A percentile compares a stretch with the other conserved stretches of the same genome.
Conservation (phyloP, 1,284 basidiomycete genomes). For the Melanopsichium pennsylvanicum region DNA sequence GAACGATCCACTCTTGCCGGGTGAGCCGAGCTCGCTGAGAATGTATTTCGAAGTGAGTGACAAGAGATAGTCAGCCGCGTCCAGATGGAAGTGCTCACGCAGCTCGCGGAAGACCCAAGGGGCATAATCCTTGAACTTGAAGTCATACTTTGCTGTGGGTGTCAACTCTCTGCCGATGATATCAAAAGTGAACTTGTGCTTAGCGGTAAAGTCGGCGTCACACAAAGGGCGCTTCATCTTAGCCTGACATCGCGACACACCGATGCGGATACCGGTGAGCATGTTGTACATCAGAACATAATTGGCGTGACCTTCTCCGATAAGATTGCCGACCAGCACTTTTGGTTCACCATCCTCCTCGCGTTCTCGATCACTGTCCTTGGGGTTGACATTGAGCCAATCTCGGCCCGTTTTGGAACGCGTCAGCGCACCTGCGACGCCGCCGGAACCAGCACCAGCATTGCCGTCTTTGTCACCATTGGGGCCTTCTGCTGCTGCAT, state of each 20-base stretch:
- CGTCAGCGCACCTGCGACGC: conserved; percentile 27
- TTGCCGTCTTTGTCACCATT: conserved; percentile 11
- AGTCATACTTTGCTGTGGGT: conserved; percentile 92
- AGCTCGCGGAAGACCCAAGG: conserved; percentile 97
- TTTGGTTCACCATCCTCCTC: conserved; percentile 49
- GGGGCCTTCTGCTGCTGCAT: conserved; percentile 32
- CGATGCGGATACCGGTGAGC: conserved; percentile 96
- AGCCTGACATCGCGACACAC: conserved; percentile 92
- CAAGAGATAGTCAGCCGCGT: conserved; percentile 95
- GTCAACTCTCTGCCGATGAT: conserved; percentile 97
- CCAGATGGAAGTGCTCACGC: conserved; percentile 91
- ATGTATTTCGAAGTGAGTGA: conserved; percentile 98
- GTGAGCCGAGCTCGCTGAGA: conserved; percentile 95
- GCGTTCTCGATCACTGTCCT: conserved; percentile 22
- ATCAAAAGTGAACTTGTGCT: conserved; percentile 96
- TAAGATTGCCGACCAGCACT: conserved; percentile 89
- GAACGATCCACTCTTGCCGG: conserved; percentile 97
- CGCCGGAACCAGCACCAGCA: conserved; percentile 5
- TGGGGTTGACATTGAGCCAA: conserved; percentile 29
- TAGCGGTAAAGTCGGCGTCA: conserved; percentile 84
- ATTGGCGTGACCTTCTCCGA: conserved; percentile 96
- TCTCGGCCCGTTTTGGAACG: conserved; percentile 40
- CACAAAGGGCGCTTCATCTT: conserved; percentile 86
- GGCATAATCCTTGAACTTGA: conserved; percentile 99
- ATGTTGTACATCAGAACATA: conserved; percentile 99